Base-by-base conservation (phyloP, 371 early-diverging fungal genomes). In the Actinomucor elegans region DNA sequence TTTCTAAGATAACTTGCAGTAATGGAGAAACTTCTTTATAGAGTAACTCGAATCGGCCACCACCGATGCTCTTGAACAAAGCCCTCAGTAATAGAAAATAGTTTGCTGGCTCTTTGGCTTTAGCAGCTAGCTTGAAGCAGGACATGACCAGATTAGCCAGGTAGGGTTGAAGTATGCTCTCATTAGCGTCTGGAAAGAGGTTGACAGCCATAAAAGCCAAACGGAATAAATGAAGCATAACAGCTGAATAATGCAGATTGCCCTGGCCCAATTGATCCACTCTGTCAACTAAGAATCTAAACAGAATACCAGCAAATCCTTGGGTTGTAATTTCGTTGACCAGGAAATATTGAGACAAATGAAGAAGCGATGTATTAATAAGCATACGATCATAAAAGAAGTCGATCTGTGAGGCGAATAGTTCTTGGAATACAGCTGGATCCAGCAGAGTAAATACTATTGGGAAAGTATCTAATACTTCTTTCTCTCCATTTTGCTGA, bases 181-280 rank as follows among this genome's bases (percentile, higher is more conserved):
- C 98, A 73, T 95, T 97, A 14, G 86, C 73, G 27, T 94, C 93
- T 0, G 99, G 99, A 64, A 93, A 97, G 21, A 90, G 64, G 17
- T 92, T 91, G 20, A 98, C 87, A 11, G 98, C 91, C 90, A 95
- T 87, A 61, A 98, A 99, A 0, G 93, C 85, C 8, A 97, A 72
- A 61, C 94, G 93, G 81, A 97, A 97, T 20, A 97, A 73, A 23
- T 94, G 84, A 45, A 98, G 78, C 81, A 95, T 88, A 7, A 93
- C 87, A 4, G 83, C 79, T 0, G 97, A 87, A 43, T 84, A 82
- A 14, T 84, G 79, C 14, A 82, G 67, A 55, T 95, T 93, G 8
- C 78, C 80, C 4, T 84, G 85, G 11, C 96, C 97, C 7, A 98
- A 69, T 34, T 86, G 79, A 33, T 92, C 93, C 40, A 99, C 75